Evolutionary conservation across 1,284 basidiomycete genomes (phyloP), one percentile per base, ranked within the genome.

Genomic region (Tilletiaria anomala): DNA sequence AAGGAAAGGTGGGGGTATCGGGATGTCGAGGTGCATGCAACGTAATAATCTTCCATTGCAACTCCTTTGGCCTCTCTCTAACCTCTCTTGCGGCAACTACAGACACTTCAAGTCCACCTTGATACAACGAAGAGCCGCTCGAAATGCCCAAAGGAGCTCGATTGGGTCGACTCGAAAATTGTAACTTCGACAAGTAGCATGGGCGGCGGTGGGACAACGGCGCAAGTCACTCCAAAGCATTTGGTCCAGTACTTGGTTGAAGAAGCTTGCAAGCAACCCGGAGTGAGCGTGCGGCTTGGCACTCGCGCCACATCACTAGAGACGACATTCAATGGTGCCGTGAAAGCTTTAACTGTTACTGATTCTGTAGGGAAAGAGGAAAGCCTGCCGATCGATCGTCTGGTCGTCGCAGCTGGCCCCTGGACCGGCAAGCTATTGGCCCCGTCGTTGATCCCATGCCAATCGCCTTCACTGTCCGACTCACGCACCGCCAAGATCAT

Each of bases 1-100:
- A 68, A 71, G 15, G 72, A 78, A 34, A 72, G 78, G 18, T 93
- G 85, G 86, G 85, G 85, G 0, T 93, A 84, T 75, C 73, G 88
- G 70, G 76, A 68, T 73, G 69, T 76, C 6, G 72, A 73, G 44
- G 44, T 38, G 23, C n/a, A 36, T 46, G n/a, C 3, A 5, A n/a
- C n/a, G n/a, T n/a, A n/a, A n/a, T n/a, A n/a, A n/a, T n/a, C n/a
- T n/a, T n/a, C n/a, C n/a, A n/a, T n/a, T n/a, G n/a, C n/a, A n/a
- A 10, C 14, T 35, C 34, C 14, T 14, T 35, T 17, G 10, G 11
- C 16, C 16, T 15, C 34, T 10, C 11, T 8, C 20, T 10, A 15
- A 35, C 10, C 34, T 8, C 10, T 35, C 11, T 8, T 10, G 10
- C 16, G 16, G n/a, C n/a, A n/a, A 12, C n/a, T 15, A 10, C 22